These are phyloP conservation scores for Brassica balearica DNA, from an alignment of 441 rosid genomes.

Conservation along the genomic window DNA sequence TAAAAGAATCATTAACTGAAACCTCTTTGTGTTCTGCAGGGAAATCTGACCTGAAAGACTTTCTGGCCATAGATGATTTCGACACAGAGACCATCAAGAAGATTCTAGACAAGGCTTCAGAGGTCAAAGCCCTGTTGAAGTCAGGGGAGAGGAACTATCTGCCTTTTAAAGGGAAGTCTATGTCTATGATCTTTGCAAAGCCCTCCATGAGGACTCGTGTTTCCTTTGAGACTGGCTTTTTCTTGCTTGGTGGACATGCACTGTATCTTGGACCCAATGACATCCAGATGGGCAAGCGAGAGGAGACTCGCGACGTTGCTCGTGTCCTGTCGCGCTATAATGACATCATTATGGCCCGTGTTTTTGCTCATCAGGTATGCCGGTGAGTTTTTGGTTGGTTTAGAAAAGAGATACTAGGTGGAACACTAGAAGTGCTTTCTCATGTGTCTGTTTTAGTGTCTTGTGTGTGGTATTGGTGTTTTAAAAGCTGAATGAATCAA, in stretches of 20 bases:
- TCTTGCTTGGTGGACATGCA: constrained; percentile 98
- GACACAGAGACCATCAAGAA: constrained; percentile 78
- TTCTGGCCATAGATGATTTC: constrained; percentile 86
- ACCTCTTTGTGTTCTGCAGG: constrained; percentile 46
- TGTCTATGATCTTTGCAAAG: constrained; percentile 98
- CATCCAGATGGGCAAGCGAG: constrained; percentile 97
- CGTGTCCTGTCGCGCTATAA: constrained; percentile 92
- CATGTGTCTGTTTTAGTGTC: not conserved
- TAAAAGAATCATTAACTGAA: not conserved
- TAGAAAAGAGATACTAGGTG: not conserved
- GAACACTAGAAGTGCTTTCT: not conserved
- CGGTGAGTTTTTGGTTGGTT: constrained; percentile 33
- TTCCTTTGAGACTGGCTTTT: constrained; percentile 98
- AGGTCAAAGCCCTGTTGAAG: constrained; percentile 80
- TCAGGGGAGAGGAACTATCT: constrained; percentile 83
- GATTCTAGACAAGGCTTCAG: constrained; percentile 77
- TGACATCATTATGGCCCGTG: constrained; percentile 96
- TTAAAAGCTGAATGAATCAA: not conserved
- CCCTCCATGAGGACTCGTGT: constrained; percentile 98
- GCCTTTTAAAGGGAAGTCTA: constrained; percentile 92
- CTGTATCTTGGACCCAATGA: constrained; percentile 89
- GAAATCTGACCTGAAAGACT: constrained; percentile 62
- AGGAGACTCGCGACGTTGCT: constrained; percentile 96
- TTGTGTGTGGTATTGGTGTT: not conserved
- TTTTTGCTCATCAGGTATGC: constrained; percentile 98